phyloP scores from a whole-genome alignment of 305 asterid species.

The Coffea humblotiana region DNA sequence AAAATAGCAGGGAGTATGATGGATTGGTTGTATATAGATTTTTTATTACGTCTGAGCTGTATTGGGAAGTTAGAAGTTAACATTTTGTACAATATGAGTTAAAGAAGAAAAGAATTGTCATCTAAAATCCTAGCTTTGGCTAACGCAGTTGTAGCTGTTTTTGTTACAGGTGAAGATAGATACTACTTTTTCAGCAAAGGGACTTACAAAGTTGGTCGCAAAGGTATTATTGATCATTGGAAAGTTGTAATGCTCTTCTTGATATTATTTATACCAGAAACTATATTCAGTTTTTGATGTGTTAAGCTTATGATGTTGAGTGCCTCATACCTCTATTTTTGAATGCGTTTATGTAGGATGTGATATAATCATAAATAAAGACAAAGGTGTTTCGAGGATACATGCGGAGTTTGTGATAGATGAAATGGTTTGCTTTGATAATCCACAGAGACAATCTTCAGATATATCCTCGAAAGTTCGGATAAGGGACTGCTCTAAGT shows the following conservation, averaged over 20 bases:
- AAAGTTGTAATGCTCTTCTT: background rate
- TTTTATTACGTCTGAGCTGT: no score
- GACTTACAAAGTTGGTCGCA: conserved; percentile 89
- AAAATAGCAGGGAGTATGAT: no score
- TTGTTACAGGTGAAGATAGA: conserved; percentile 68
- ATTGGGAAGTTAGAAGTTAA: no score
- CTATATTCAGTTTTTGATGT: no score
- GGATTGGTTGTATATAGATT: no score
- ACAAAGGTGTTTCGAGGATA: conserved; percentile 93
- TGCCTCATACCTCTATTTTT: no score
- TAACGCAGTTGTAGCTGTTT: conserved; percentile 24
- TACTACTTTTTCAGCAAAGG: conserved; percentile 79
- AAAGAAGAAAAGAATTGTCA: background rate
- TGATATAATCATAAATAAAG: conserved; percentile 74
- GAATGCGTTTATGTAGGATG: conserved; percentile 53
- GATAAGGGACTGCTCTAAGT: conserved; percentile 85
- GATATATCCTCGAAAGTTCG: conserved; percentile 55
- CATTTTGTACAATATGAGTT: background rate
- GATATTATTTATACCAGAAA: no score
- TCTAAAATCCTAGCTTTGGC: background rate
- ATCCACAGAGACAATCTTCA: conserved; percentile 40
- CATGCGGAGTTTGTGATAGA: conserved; percentile 89
- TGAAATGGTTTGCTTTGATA: conserved; percentile 72
- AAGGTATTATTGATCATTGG: conserved; percentile 42
- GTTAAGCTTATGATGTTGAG: no score